Evolutionary conservation across 352 stramenopile species (phyloP).

Genomic region (Pilasporangium apinafurcum): DNA sequence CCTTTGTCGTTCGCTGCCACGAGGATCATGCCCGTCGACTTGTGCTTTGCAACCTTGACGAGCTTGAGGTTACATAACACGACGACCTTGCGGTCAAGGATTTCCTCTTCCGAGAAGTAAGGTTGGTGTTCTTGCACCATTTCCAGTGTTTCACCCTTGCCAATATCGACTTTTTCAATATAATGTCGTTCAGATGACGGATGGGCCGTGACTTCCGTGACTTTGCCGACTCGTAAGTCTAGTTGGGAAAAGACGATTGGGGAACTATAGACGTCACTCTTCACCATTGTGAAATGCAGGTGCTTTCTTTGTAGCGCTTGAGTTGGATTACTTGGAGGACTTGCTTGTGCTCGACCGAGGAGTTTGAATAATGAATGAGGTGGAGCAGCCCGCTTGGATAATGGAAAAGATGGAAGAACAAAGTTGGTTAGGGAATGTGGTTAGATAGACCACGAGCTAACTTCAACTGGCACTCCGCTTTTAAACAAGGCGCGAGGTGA

Average conservation of each 20-base stretch:
- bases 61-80: conserved; percentile 76
- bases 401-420: no score
- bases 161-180: conserved; percentile 69
- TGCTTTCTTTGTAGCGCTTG: neutral
- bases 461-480: conserved; percentile 18
- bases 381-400: conserved; percentile 3
- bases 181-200: conserved; percentile 69
- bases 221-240: conserved; percentile 65
- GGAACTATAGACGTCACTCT: conserved; percentile 71
- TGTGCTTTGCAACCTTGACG: conserved; percentile 58
- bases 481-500: conserved; percentile 15
- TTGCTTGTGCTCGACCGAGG: conserved; percentile 27
- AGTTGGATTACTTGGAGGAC: neutral
- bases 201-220: conserved; percentile 59
- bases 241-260: conserved; percentile 64
- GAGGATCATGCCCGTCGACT: conserved; percentile 62
- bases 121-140: conserved; percentile 78
- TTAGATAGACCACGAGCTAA: conserved; percentile 7
- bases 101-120: conserved; percentile 68
- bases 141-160: conserved; percentile 63
- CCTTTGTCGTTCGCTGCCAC: conserved; percentile 45
- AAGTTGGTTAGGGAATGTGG: neutral
- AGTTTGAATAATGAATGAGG: conserved; percentile 44
- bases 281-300: conserved; percentile 42
- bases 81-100: conserved; percentile 61